Conservation (phyloP, 2,329 filamentous ascomycete genomes). For the Trichocomaceae sp. region DNA sequence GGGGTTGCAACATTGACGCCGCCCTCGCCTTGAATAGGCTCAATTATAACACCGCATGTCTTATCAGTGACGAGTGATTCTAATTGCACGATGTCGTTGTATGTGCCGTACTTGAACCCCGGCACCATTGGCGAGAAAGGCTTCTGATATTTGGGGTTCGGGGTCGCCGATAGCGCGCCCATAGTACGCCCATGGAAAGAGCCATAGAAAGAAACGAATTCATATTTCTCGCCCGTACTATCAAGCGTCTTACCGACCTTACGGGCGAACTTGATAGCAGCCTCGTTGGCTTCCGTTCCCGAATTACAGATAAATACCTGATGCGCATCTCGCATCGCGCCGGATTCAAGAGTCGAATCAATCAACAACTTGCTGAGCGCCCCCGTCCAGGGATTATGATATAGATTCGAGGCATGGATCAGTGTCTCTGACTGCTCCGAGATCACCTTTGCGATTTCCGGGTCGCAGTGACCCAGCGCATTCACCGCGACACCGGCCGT, state of each 20-base stretch:
- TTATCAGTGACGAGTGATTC: conserved; percentile 68
- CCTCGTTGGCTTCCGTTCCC: conserved; percentile 94
- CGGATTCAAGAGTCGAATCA: conserved; percentile 69
- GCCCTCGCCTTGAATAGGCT: conserved; percentile 96
- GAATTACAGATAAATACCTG: conserved; percentile 94
- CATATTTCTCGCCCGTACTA: conserved; percentile 65
- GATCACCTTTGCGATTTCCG: conserved; percentile 67
- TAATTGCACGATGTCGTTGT: conserved; percentile 72
- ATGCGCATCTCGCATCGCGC: conserved; percentile 71
- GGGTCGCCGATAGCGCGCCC: conserved; percentile 90
- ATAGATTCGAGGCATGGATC: conserved; percentile 89
- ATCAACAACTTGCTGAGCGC: conserved; percentile 79
- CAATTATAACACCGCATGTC: conserved; percentile 90
- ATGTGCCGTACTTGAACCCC: conserved; percentile 78
- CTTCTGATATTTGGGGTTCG: conserved; percentile 94
- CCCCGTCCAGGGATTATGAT: conserved; percentile 95
- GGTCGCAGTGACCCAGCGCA: conserved; percentile 81
- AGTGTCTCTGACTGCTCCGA: conserved; percentile 73
- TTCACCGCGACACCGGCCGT: conserved; percentile 96
- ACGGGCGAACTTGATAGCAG: conserved; percentile 91
- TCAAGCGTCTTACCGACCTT: conserved; percentile 77
- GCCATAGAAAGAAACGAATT: conserved; percentile 83
- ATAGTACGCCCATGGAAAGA: conserved; percentile 97
- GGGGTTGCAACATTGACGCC: conserved; percentile 78
- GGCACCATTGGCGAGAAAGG: conserved; percentile 95